Conservation (phyloP, 208 protist genomes). For the Phytomonas sp. region DNA sequence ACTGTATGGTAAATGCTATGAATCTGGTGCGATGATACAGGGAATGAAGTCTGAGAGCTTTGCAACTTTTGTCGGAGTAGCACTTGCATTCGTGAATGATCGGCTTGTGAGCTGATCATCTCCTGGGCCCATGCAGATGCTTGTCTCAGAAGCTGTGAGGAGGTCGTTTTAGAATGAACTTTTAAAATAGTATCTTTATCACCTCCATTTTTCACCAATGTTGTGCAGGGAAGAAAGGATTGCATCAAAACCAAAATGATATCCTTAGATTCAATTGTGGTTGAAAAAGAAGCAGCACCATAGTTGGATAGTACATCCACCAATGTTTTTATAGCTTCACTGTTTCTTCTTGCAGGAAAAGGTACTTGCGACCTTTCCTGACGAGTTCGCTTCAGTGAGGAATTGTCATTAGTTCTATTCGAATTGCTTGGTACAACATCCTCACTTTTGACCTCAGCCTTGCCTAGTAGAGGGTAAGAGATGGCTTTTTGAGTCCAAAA, state of each 20-base stretch:
- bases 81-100: constrained; percentile 14
- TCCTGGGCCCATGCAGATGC: constrained; percentile 23
- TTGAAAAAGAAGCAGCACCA: constrained; percentile 46
- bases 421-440: not conserved
- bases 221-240: constrained; percentile 33
- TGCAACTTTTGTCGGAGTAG: constrained; percentile 21
- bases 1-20: constrained; percentile 3
- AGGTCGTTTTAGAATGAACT: constrained; percentile 2
- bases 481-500: not conserved
- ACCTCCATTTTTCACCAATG: constrained; percentile 1
- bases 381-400: not conserved
- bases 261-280: constrained; percentile 46
- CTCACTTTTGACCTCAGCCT: not conserved
- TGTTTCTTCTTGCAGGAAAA: not conserved
- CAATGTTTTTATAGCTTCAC: not conserved
- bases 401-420: not conserved
- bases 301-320: constrained; percentile 20
- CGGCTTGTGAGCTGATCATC: constrained; percentile 14
- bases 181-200: not conserved
- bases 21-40: not conserved
- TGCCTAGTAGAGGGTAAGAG: not conserved
- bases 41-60: constrained; percentile 6
- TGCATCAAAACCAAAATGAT: constrained; percentile 39
- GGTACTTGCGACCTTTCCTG: not conserved
- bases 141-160: constrained; percentile 13